A percentile compares a stretch with the other conserved stretches of the same genome.
These are phyloP conservation scores for Tetrapisispora taiwanensis DNA, from an alignment of 805 yeast genomes.

Conservation along the genomic window DNA sequence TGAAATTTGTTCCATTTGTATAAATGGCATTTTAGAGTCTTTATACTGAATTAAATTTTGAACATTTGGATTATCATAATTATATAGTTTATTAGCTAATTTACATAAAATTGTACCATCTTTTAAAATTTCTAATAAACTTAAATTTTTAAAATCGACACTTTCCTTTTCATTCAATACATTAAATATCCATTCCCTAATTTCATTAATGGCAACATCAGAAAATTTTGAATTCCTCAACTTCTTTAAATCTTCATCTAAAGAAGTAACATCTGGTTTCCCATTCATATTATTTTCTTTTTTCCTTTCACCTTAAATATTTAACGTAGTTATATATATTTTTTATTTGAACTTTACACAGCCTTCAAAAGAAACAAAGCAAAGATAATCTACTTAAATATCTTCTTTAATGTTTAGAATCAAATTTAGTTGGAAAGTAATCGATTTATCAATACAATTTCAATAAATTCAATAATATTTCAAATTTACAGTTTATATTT, in stretches of 20 bases:
- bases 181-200: conserved; percentile 46
- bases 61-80: conserved; percentile 30
- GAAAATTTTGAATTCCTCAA: conserved; percentile 47
- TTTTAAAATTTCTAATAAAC: conserved; percentile 46
- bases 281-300: not conserved
- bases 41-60: conserved; percentile 37
- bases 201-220: conserved; percentile 29
- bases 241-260: conserved; percentile 50
- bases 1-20: conserved; percentile 74
- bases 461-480: too few species aligned
- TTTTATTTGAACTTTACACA: not conserved
- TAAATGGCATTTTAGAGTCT: conserved; percentile 62
- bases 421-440: too few species aligned
- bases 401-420: too few species aligned
- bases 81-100: conserved; percentile 30
- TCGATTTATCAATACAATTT: too few species aligned
- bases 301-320: too few species aligned
- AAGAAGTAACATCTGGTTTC: conserved; percentile 40
- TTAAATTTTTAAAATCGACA: conserved; percentile 23
- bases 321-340: too few species aligned
- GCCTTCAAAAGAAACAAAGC: too few species aligned
- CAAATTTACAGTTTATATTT: too few species aligned
- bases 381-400: too few species aligned
- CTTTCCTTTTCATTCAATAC: conserved; percentile 25
- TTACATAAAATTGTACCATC: conserved; percentile 52